These are phyloP conservation scores for Colletotrichum truncatum DNA, from an alignment of 2,329 filamentous ascomycete species.

Conservation along the genomic window DNA sequence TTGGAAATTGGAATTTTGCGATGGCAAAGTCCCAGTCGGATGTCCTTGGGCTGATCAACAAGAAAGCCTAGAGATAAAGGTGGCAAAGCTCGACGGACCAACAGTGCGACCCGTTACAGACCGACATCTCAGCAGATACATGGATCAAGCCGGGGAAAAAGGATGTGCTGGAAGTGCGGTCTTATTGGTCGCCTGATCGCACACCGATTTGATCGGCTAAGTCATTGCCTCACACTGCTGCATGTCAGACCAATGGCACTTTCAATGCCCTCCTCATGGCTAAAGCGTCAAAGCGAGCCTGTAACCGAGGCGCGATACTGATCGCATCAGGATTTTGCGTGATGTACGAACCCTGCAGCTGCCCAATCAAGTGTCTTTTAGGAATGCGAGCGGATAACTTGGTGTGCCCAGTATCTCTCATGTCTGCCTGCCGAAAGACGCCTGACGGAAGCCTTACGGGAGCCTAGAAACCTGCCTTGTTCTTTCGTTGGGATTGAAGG, in stretches of 20 bases:
- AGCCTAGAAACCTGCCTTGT: background rate
- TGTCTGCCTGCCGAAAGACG: rapidly evolving
- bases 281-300: background rate
- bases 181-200: background rate
- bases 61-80: too few relatives aligned
- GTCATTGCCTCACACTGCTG: background rate
- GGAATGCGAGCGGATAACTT: too few relatives aligned
- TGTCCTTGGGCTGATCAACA: too few relatives aligned
- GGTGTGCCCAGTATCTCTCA: background rate
- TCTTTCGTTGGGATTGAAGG: background rate
- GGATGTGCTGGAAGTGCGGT: too few relatives aligned
- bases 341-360: background rate
- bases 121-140: too few relatives aligned
- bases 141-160: too few relatives aligned
- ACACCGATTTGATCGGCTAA: background rate
- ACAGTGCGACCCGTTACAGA: too few relatives aligned
- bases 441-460: background rate
- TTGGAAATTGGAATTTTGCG: too few relatives aligned
- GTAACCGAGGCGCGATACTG: too few relatives aligned
- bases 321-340: background rate
- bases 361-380: background rate
- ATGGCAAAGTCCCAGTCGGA: too few relatives aligned
- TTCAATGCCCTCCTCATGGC: background rate
- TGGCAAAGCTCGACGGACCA: too few relatives aligned
- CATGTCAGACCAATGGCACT: background rate